Evolutionary conservation across 768 basidiomycete species (phyloP), one percentile per base, ranked within the genome.

Genomic region (Mycena albidolilacea): DNA sequence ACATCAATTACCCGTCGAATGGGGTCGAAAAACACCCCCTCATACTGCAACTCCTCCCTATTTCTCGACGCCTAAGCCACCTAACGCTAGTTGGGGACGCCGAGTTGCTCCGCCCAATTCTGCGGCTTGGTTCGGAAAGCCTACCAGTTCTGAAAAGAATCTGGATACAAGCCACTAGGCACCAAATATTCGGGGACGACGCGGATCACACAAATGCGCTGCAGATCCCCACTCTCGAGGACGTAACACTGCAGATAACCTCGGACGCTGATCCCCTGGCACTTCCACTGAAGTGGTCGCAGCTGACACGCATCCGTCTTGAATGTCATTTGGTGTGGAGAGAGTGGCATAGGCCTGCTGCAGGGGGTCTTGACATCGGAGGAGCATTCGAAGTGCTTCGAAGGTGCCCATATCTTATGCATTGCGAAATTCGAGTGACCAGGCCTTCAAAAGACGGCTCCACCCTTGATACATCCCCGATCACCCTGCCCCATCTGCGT

Each of bases 211-310:
- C 30, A 30, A 30, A 30, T 30, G 30, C 30, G 30, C 30, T 30
- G 30, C 30, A 30, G 30, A 30, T 30, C 30, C 30, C 30, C 30
- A 30, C 30, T 30, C 30, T 30, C 30, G 30, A 30, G 30, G 30
- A 30, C 30, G 30, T 30, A 3, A 30, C 30, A 3, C 30, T 12
- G 37, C 15, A 1, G 3, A 6, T 37, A 5, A 46, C 37, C 8
- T 10, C 21, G 6, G 14, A 2, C 41, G 41, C 43, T 9, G 58
- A 69, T 43, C 57, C 59, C 0, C 46, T 52, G 10, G 7, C 59
- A 2, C 48, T 69, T 15, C 59, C 67, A 11, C 19, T 69, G 5
- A 35, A 39, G 10, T 69, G 67, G 67, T 60, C 58, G 38, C n/a
- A 61, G 46, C 38, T 69, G 8, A 69, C 67, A 8, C 8, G 44